These are phyloP conservation scores for Pezicula rhizophila DNA, from an alignment of 2,329 filamentous ascomycete species.

Conservation along the genomic window DNA sequence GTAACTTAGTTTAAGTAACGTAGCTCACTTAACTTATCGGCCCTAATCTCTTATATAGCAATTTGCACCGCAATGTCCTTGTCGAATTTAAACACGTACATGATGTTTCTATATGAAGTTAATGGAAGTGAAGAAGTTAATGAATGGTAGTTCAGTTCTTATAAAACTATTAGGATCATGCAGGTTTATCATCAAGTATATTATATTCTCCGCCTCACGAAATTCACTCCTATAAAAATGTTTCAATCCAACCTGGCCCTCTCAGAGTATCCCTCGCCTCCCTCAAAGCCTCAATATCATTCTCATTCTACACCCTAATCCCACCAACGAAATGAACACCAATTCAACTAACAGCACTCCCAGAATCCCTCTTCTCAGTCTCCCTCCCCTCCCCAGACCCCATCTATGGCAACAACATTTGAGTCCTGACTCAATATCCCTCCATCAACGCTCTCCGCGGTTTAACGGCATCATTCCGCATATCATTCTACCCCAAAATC, in stretches of 20 bases:
- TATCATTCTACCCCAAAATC: neutral
- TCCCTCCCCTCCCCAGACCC: neutral
- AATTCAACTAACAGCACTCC: neutral
- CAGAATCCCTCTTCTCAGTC: too few relatives aligned
- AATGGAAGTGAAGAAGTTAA: too few relatives aligned
- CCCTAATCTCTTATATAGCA: too few relatives aligned
- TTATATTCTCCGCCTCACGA: too few relatives aligned
- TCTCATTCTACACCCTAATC: neutral
- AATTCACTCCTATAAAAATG: neutral
- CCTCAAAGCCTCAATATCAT: neutral
- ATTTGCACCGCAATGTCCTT: too few relatives aligned
- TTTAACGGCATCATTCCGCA: neutral
- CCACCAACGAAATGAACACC: slow-evolving; percentile 1
- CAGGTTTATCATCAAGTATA: too few relatives aligned
- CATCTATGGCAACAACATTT: slow-evolving; percentile 1
- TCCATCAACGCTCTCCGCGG: neutral
- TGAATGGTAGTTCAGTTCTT: too few relatives aligned
- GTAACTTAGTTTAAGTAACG: too few relatives aligned
- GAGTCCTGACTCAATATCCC: neutral
- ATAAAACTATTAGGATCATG: too few relatives aligned
- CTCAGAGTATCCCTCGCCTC: neutral
- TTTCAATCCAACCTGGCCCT: neutral
- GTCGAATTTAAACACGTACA: too few relatives aligned
- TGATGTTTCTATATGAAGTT: too few relatives aligned
- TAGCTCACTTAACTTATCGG: too few relatives aligned